Evolutionary conservation across 176 grass and related monocot genomes (phyloP).

Genomic region (Panicum miliaceum): DNA sequence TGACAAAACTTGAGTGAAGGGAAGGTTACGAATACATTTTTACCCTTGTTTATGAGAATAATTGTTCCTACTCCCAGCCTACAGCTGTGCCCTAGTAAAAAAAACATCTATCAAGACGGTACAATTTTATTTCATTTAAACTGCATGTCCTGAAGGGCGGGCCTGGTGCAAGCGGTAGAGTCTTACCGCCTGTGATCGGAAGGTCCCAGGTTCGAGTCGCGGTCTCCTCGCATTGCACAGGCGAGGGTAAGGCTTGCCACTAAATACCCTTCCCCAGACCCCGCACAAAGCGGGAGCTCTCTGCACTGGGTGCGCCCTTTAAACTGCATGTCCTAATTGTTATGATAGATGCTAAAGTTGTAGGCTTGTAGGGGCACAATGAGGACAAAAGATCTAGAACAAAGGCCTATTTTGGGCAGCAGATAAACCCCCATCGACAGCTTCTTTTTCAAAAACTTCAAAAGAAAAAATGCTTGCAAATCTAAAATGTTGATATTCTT

Average conservation of each 20-base stretch:
- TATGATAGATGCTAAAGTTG: not conserved
- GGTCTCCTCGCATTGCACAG: too few relatives aligned
- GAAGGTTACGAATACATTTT: not conserved
- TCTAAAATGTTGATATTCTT: not conserved
- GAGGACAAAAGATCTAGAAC: not conserved
- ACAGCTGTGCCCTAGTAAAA: not conserved
- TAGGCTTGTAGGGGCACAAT: not conserved
- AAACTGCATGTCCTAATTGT: not conserved
- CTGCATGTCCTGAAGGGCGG: too few relatives aligned
- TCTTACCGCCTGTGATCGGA: too few relatives aligned
- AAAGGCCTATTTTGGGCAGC: not conserved
- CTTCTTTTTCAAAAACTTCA: not conserved
- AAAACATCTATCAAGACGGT: not conserved
- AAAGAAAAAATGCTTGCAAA: not conserved
- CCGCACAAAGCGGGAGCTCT: too few relatives aligned
- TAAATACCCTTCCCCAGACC: too few relatives aligned
- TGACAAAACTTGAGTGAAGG: not conserved
- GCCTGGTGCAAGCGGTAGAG: too few relatives aligned
- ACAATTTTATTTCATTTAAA: constrained; percentile 1
- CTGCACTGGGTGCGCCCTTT: too few relatives aligned
- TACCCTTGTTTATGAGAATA: not conserved
- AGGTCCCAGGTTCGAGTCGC: too few relatives aligned
- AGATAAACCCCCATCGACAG: not conserved
- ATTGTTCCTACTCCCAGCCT: not conserved
- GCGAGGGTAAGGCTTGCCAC: too few relatives aligned